Evolutionary conservation across 495 filamentous ascomycete species (phyloP).

Genomic region (Coniosporium apollinis): DNA sequence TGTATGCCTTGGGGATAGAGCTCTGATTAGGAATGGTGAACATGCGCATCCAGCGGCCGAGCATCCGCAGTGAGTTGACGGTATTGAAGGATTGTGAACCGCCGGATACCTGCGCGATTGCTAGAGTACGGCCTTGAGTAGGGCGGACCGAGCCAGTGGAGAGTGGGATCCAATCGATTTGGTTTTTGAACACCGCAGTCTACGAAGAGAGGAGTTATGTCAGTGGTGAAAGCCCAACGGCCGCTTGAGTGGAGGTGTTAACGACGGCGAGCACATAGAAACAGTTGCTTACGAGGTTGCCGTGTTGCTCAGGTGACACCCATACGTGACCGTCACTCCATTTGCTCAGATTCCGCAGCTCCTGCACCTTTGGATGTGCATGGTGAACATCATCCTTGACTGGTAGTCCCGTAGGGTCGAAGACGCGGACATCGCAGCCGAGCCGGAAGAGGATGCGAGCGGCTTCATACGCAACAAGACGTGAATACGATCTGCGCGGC

Average conservation of each 20-base stretch:
- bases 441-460: constrained; percentile 46
- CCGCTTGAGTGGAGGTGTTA: too few species aligned
- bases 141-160: constrained; percentile 45
- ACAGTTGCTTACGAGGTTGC: constrained; percentile 39
- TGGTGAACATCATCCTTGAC: constrained; percentile 45
- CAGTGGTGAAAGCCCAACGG: too few species aligned
- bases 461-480: constrained; percentile 43
- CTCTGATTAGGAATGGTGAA: constrained; percentile 57
- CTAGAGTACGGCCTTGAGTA: constrained; percentile 51
- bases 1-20: constrained; percentile 47
- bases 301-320: constrained; percentile 56
- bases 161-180: constrained; percentile 62
- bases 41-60: constrained; percentile 69
- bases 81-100: constrained; percentile 59
- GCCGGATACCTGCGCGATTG: constrained; percentile 47
- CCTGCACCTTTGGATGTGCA: constrained; percentile 44
- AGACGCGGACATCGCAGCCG: constrained; percentile 52
- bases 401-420: constrained; percentile 42
- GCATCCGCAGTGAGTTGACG: constrained; percentile 51
- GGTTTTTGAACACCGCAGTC: constrained; percentile 59
- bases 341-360: constrained; percentile 41
- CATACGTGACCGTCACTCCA: constrained; percentile 61
- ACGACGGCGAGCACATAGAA: background rate
- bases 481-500: constrained; percentile 37
- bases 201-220: too few species aligned